phyloP scores from a whole-genome alignment of 305 asterid genomes.

The Euphrasia arctica region DNA sequence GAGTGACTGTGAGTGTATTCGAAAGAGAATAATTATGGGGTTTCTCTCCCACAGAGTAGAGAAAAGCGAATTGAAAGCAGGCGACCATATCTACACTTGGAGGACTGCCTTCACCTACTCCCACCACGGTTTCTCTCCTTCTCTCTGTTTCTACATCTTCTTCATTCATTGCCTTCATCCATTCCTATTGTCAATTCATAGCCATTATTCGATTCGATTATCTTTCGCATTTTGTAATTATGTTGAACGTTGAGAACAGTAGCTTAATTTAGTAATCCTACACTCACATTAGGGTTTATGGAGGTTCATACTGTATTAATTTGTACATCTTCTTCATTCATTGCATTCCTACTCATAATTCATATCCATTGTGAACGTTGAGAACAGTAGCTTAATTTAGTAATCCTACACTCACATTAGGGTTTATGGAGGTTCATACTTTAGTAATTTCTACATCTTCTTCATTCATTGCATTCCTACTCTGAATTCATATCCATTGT shows the following conservation, averaged over 20 bases:
- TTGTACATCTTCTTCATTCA: not conserved
- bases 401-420: not conserved
- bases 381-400: not conserved
- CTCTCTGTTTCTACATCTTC: not conserved
- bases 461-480: not conserved
- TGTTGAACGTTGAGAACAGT: not conserved
- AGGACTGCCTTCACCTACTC: constrained; percentile 27
- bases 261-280: not conserved
- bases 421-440: too few species aligned
- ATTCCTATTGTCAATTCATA: not conserved
- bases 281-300: not conserved
- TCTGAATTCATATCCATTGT: not conserved
- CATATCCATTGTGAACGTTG: too few species aligned
- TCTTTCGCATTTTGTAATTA: not conserved
- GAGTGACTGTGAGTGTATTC: not conserved
- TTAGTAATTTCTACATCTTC: not conserved
- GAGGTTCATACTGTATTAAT: too few species aligned
- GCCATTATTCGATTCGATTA: not conserved
- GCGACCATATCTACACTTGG: constrained; percentile 32
- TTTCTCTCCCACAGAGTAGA: constrained; percentile 23
- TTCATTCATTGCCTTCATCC: not conserved
- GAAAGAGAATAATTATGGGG: constrained; percentile 13
- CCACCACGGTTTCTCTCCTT: constrained; percentile 25
- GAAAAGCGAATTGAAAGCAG: constrained; percentile 17
- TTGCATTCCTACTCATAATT: not conserved